These are phyloP conservation scores for Camptophora hylomeconis DNA, from an alignment of 2,329 filamentous ascomycete genomes.

Conservation along the genomic window DNA sequence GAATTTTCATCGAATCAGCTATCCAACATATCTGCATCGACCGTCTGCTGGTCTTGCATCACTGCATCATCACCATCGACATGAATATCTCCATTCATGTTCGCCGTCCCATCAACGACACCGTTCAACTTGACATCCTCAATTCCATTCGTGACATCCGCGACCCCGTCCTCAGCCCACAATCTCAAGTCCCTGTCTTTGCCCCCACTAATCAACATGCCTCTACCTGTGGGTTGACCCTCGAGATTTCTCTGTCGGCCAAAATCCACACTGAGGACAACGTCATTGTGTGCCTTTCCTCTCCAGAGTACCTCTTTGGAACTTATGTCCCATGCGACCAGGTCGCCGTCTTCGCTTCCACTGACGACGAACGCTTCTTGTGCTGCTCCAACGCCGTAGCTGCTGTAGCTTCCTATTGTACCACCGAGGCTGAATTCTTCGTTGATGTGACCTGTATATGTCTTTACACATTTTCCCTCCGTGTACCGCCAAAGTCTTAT, in stretches of 20 bases:
- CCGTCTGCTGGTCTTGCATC: too few relatives aligned
- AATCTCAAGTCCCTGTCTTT: conserved; percentile 14
- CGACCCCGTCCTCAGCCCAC: conserved; percentile 11
- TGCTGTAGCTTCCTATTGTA: conserved; percentile 57
- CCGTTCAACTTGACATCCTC: too few relatives aligned
- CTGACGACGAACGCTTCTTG: conserved; percentile 55
- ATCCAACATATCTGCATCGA: too few relatives aligned
- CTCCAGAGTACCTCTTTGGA: conserved; percentile 71
- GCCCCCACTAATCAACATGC: conserved; percentile 16
- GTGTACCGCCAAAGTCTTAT: conserved; percentile 84
- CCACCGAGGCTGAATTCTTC: conserved; percentile 72
- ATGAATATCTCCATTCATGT: too few relatives aligned
- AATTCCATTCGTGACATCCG: too few relatives aligned
- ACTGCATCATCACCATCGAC: too few relatives aligned
- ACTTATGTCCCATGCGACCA: conserved; percentile 82
- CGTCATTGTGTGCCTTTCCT: conserved; percentile 41
- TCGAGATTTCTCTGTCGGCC: conserved; percentile 30
- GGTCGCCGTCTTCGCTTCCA: conserved; percentile 75
- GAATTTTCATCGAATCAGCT: too few relatives aligned
- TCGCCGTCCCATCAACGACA: too few relatives aligned
- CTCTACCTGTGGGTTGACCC: too few relatives aligned
- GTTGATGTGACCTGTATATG: conserved; percentile 87
- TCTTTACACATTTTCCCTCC: conserved; percentile 75
- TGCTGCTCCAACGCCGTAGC: conserved; percentile 2
- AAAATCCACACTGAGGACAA: conserved; percentile 46